Conservation (phyloP, 495 filamentous ascomycete species). For the Xylaria bambusicola region DNA sequence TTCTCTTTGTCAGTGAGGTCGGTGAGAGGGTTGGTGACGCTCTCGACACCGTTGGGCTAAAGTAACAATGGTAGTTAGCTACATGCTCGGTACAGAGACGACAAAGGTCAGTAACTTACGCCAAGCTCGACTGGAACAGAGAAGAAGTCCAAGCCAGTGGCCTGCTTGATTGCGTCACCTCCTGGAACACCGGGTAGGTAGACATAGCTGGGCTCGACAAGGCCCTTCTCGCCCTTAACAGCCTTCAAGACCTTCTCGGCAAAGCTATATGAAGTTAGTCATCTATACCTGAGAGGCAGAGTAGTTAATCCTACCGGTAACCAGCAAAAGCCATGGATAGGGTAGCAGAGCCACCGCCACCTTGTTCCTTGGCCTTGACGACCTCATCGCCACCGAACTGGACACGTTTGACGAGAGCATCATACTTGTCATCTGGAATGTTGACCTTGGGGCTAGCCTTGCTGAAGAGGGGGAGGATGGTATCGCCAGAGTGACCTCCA, state of each 20-base stretch:
- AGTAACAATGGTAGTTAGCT: slow-evolving; percentile 36
- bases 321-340: slow-evolving; percentile 98
- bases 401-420: slow-evolving; percentile 84
- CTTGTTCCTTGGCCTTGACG: slow-evolving; percentile 97
- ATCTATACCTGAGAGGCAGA: background rate
- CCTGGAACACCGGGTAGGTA: slow-evolving; percentile 89
- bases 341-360: slow-evolving; percentile 89
- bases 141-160: slow-evolving; percentile 88
- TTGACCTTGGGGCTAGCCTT: slow-evolving; percentile 75
- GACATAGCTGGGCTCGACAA: slow-evolving; percentile 92
- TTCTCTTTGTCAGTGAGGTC: slow-evolving; percentile 79
- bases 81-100: background rate
- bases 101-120: slow-evolving; percentile 53
- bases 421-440: slow-evolving; percentile 84
- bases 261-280: slow-evolving; percentile 59
- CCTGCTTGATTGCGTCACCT: slow-evolving; percentile 80
- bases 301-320: slow-evolving; percentile 65
- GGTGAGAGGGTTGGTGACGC: slow-evolving; percentile 74
- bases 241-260: slow-evolving; percentile 92
- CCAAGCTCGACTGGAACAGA: slow-evolving; percentile 93
- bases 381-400: slow-evolving; percentile 99
- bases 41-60: slow-evolving; percentile 79
- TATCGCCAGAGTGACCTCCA: slow-evolving; percentile 95
- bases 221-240: slow-evolving; percentile 79
- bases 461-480: slow-evolving; percentile 97